These are phyloP conservation scores for Fusarium xylarioides DNA, from an alignment of 2,329 filamentous ascomycete genomes.

Conservation along the genomic window DNA sequence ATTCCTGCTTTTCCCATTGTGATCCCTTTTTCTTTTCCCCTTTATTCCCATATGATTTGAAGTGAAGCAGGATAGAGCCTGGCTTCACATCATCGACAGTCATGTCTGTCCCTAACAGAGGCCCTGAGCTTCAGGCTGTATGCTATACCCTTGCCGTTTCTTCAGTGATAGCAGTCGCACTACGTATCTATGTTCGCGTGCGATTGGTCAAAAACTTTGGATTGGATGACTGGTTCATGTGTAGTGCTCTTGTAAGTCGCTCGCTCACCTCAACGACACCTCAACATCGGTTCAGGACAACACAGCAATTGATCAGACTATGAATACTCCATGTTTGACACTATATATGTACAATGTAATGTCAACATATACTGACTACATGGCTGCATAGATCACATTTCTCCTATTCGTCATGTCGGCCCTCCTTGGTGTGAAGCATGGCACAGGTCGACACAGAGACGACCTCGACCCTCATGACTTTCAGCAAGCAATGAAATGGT, in stretches of 20 bases:
- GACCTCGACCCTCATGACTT: slow-evolving; percentile 44
- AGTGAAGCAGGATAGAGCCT: neutral
- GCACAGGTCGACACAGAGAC: slow-evolving; percentile 51
- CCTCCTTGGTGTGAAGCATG: slow-evolving; percentile 50
- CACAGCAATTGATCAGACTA: neutral
- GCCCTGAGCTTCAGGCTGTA: slow-evolving; percentile 47
- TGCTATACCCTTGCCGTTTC: slow-evolving; percentile 43
- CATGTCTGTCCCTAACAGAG: slow-evolving; percentile 46
- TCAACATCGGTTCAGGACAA: neutral
- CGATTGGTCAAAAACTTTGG: slow-evolving; percentile 51
- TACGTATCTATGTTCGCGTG: slow-evolving; percentile 49
- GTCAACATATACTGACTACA: neutral
- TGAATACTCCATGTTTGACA: neutral
- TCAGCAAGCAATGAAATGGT: slow-evolving; percentile 48
- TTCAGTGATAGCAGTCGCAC: slow-evolving; percentile 40
- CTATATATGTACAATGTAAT: neutral
- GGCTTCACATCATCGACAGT: neutral
- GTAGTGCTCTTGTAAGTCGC: slow-evolving; percentile 45
- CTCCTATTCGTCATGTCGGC: slow-evolving; percentile 48
- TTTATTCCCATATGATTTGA: slow-evolving; percentile 3
- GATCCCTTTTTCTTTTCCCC: neutral
- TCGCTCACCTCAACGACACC: neutral
- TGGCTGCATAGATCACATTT: slow-evolving; percentile 45
- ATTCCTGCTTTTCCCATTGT: neutral
- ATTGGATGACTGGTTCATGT: slow-evolving; percentile 52